Base-by-base conservation (phyloP, 768 basidiomycete genomes). In the Kwoniella dendrophila region DNA sequence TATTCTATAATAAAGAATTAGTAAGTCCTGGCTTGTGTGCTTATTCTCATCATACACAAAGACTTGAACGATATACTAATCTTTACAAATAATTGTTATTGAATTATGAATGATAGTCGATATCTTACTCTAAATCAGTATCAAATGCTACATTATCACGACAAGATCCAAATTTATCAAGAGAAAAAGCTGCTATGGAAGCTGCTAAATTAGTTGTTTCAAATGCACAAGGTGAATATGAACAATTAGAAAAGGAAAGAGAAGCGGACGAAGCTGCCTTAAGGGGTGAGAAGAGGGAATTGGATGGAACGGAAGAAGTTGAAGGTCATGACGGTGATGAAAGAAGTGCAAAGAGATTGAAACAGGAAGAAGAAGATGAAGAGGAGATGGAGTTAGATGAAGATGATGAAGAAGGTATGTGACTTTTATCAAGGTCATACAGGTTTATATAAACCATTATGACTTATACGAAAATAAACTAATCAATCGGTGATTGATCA, bases 321-420 rank as follows among this genome's bases (percentile, higher is more conserved):
- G 71, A 84, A 24, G 87, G 84, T 20, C 85, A 85, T 47, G 74
- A 79, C 40, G 82, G 81, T 26, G 78, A 66, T 24, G 85, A 84
- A 45, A 83, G 84, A 51, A 82, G 82, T 44, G 68, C 83, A 27
- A 95, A 94, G 81, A 85, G 87, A 64, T 85, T 86, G 71, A 90
- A 86, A 77, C 81, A 83, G 44, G 85, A 85, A 49, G 89, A 71
- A 6, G 75, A 72, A 33, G 68, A 89, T 75, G 90, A 92, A 81
- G 94, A 94, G 88, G 92, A 95, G 81, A 90, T 92, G 72, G 92
- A 93, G 63, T 91, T 93, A 51, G 92, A 96, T 48, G 79, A 80
- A 16, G 78, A 78, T 34, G 90, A 47, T 41, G 65, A 48, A 33
- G 18, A 30, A 22, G 40, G 55, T 34, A 26, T n/a, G 32, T 56